Base-by-base conservation (phyloP, 805 yeast species). In the Barnettozyma sp. region DNA sequence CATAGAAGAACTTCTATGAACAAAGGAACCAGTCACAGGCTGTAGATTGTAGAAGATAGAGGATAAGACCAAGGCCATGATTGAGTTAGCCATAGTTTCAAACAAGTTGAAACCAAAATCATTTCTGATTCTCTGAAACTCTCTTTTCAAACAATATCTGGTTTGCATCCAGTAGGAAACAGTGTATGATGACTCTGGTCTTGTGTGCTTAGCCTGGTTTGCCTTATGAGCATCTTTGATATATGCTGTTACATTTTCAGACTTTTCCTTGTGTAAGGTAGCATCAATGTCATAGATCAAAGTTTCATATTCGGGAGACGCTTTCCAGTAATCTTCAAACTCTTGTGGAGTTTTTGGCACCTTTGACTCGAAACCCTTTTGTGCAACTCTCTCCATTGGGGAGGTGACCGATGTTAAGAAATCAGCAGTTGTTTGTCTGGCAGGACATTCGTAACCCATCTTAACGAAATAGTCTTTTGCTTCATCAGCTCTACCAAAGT, bases 361-460 rank as follows among this genome's bases (percentile, higher is more conserved):
- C 37, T 52, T 54, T 26, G 60, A 46, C 40, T 70, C 78, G 46
- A 42, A 63, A 2, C 82, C 84, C 18, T 59, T 50, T 35, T 58
- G 58, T 3, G 71, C 52, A 39, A 47, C 58, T 52, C 87, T 67
- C 34, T 79, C 86, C 6, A 61, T 59, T 7, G 85, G 83, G 53
- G 77, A 81, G 8, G 87, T 77, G 10, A 79, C 66, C 2, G 84
- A 74, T 2, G 85, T 79, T 48, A 79, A 59, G 52, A 78, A 80
- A 50, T 80, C 86, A 11, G 85, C 81, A 12, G 84, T 74, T 3
- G 82, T 69, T 60, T 77, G 83, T 48, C 86, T 66, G 7, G 71
- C 62, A 16, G 81, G 82, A 43, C 79, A 75, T 25, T 62, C 55
- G 47, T 64, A 81, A 15, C 88, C 88, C 81, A 81, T 73, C 15